phyloP scores from a whole-genome alignment of 2,329 filamentous ascomycete genomes.

The Lasiodiplodia sp. region DNA sequence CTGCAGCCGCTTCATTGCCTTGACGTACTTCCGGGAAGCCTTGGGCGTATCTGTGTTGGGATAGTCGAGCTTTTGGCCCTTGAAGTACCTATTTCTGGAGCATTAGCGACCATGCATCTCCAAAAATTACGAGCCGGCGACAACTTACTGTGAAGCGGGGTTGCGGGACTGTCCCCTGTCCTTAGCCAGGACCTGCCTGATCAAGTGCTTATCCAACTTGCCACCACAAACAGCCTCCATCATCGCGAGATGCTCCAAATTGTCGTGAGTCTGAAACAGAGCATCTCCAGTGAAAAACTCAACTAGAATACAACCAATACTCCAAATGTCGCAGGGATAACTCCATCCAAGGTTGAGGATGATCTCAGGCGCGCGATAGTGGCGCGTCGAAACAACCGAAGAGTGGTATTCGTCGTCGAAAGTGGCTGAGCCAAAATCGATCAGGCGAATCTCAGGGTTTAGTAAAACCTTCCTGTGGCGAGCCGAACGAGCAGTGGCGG shows the following conservation, averaged over 20 bases:
- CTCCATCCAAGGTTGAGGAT: slow-evolving; percentile 73
- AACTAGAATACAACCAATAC: slow-evolving; percentile 72
- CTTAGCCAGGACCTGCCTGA: slow-evolving; percentile 60
- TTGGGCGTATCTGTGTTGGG: slow-evolving; percentile 69
- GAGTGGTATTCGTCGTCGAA: slow-evolving; percentile 75
- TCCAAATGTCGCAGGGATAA: slow-evolving; percentile 74
- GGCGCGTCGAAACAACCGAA: slow-evolving; percentile 70
- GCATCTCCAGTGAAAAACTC: slow-evolving; percentile 74
- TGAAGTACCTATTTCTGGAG: slow-evolving; percentile 59
- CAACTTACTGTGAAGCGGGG: slow-evolving; percentile 62
- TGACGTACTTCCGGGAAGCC: slow-evolving; percentile 70
- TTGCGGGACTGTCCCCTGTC: slow-evolving; percentile 58
- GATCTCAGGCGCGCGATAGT: slow-evolving; percentile 72
- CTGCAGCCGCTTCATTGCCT: slow-evolving; percentile 69
- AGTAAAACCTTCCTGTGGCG: slow-evolving; percentile 69
- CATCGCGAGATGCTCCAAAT: slow-evolving; percentile 72
- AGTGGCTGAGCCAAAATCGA: slow-evolving; percentile 72
- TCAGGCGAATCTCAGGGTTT: slow-evolving; percentile 71
- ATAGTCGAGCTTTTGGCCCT: slow-evolving; percentile 65
- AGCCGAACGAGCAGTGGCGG: slow-evolving; percentile 63
- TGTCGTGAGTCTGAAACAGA: slow-evolving; percentile 73
- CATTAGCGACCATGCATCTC: slow-evolving; percentile 44
- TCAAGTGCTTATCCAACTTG: slow-evolving; percentile 62
- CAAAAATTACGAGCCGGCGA: slow-evolving; percentile 8
- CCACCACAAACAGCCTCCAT: slow-evolving; percentile 69